These are phyloP conservation scores for Vigna mungo DNA, from an alignment of 306 rosid species.

Conservation along the genomic window DNA sequence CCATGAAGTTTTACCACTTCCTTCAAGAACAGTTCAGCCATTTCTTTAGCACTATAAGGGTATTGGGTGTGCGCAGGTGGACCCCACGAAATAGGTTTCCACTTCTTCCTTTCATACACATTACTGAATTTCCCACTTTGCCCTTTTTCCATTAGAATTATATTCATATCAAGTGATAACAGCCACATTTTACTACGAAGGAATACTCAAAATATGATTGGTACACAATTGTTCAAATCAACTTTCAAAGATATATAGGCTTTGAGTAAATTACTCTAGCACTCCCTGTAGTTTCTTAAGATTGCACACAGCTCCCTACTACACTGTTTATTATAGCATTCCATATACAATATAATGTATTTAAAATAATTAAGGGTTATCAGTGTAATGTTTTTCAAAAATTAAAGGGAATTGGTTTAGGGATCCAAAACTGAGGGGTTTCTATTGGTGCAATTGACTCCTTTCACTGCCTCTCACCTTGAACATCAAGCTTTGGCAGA, in stretches of 20 bases:
- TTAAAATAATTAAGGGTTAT: neutral
- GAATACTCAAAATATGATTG: slow-evolving; percentile 13
- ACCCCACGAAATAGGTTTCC: too few species aligned
- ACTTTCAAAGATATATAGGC: neutral
- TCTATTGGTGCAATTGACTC: neutral
- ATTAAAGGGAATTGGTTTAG: neutral
- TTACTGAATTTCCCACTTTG: too few species aligned
- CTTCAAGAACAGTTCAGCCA: too few species aligned
- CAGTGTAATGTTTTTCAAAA: neutral
- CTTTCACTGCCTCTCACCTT: neutral
- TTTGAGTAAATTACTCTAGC: neutral
- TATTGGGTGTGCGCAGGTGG: too few species aligned
- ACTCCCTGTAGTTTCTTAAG: neutral
- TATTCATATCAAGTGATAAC: neutral
- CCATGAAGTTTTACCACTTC: too few species aligned
- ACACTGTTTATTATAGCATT: neutral
- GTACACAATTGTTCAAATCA: neutral
- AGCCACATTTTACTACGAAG: neutral
- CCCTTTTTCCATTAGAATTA: too few species aligned
- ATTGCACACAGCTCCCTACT: neutral
- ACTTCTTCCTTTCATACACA: too few species aligned
- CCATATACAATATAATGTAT: neutral
- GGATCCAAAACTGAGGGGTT: neutral
- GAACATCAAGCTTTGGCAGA: too few species aligned
- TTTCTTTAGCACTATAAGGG: too few species aligned